These are phyloP conservation scores for Penicillium cinerascens DNA, from an alignment of 495 filamentous ascomycete species.

Conservation along the genomic window DNA sequence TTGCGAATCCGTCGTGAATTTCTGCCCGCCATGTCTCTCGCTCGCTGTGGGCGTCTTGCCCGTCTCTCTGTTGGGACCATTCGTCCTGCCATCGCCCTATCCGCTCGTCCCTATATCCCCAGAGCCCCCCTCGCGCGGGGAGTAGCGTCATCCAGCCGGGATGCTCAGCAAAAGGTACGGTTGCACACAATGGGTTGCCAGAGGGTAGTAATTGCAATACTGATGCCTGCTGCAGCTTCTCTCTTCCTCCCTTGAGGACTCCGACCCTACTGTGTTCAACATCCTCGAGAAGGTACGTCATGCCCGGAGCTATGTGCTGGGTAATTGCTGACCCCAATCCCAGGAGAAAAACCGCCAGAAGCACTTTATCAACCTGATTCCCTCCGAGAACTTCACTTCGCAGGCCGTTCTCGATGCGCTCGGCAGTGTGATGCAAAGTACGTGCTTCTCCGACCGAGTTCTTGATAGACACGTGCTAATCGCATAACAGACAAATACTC, in stretches of 20 bases:
- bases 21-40: constrained; percentile 34
- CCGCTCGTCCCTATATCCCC: constrained; percentile 21
- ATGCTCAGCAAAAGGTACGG: constrained; percentile 44
- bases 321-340: constrained; percentile 14
- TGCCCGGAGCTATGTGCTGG: background rate
- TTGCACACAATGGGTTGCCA: constrained; percentile 5
- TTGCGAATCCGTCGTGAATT: constrained; percentile 4
- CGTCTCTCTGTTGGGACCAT: constrained; percentile 37
- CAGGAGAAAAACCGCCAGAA: constrained; percentile 95
- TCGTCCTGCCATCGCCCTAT: constrained; percentile 16
- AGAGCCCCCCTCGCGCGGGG: constrained; percentile 30
- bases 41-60: constrained; percentile 43
- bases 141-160: constrained; percentile 38
- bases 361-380: constrained; percentile 97
- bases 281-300: constrained; percentile 81
- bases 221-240: constrained; percentile 59
- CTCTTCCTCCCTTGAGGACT: constrained; percentile 70
- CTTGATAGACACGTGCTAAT: constrained; percentile 7
- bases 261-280: constrained; percentile 78
- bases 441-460: constrained; percentile 23
- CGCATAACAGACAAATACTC: constrained; percentile 85
- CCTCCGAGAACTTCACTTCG: constrained; percentile 98
- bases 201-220: background rate
- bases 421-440: constrained; percentile 98
- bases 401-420: constrained; percentile 94